Base-by-base conservation (phyloP, 306 rosid genomes). In the Aeschynomene evenia region DNA sequence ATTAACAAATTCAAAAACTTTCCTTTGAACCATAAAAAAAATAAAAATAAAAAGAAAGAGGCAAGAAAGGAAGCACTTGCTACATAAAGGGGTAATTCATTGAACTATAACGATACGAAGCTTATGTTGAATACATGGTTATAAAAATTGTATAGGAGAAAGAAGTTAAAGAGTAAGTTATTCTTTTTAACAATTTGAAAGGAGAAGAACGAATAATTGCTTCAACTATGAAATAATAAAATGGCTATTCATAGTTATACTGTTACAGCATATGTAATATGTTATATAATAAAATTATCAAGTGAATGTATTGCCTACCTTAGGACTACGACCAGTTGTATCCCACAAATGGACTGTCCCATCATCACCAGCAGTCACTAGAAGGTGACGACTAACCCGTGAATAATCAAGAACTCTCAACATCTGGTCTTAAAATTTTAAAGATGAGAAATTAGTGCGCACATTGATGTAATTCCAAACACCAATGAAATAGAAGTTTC, bases 321-420 rank as follows among this genome's bases (percentile, higher is more conserved):
- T 95, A 58, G 99, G 99, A 71, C 72, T 86, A 71, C 97, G 95
- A 22, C 96, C 93, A 46, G 97, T 95, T 37, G 97, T 84, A 82
- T 95, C 99, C 99, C 99, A 95, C 83, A 95, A 80, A 86, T 91
- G 97, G 31, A 89, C 84, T 2, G 95, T 87, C 63, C 99, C 99
- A 61, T 91, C 97, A 65, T 95, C 99, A 80, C 99, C 99, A 66
- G 99, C 96, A 39, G 97, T 95, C 78, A 82, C 95, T 56, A 91
- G 84, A 59, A 95, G 96, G 83, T 95, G 97, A 59, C 97, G 82
- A 80, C 96, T 95, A 69, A 81, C 81, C 75, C 91, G 95, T 21
- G 99, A 95, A 86, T 91, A 95, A 73, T 91, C 99, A 73, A 95
- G 96, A 82, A 89, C 97, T 89, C 96, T 91, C 81, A 95, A 73